These are phyloP conservation scores for Hericium coralloides DNA, from an alignment of 768 basidiomycete genomes.

Conservation along the genomic window DNA sequence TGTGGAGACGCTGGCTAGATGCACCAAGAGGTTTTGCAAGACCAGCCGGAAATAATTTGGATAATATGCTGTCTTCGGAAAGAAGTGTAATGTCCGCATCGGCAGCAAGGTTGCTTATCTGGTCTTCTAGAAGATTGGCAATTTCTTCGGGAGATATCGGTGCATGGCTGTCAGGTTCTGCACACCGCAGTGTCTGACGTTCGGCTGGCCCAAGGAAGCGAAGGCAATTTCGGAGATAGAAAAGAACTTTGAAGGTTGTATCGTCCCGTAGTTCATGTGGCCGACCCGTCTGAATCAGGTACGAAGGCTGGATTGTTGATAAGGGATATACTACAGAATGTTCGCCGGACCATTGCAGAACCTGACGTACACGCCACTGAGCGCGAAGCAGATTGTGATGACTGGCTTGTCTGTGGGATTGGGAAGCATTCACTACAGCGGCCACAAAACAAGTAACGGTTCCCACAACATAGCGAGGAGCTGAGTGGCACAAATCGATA, in stretches of 20 bases:
- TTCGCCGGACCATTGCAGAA: conserved; percentile 43
- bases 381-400: neutral
- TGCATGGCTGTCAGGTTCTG: conserved; percentile 13
- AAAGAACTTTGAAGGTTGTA: conserved; percentile 64
- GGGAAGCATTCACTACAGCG: neutral
- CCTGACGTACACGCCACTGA: conserved; percentile 26
- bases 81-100: conserved; percentile 8
- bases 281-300: conserved; percentile 65
- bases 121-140: conserved; percentile 5
- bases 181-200: conserved; percentile 15
- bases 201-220: conserved; percentile 30
- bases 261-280: conserved; percentile 63
- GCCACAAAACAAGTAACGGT: neutral
- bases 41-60: conserved; percentile 6
- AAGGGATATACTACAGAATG: conserved; percentile 59
- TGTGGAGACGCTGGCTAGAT: neutral
- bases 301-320: conserved; percentile 79
- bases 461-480: neutral
- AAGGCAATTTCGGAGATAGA: conserved; percentile 65
- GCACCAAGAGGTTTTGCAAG: neutral
- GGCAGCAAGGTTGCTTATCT: conserved; percentile 4
- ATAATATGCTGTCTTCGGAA: conserved; percentile 11
- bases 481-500: conserved; percentile 6
- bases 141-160: conserved; percentile 8
- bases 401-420: neutral